Percentiles rank a stretch among this genome's conserved stretches.
phyloP scores from a whole-genome alignment of 768 basidiomycete genomes.

The Mycena vulgaris region DNA sequence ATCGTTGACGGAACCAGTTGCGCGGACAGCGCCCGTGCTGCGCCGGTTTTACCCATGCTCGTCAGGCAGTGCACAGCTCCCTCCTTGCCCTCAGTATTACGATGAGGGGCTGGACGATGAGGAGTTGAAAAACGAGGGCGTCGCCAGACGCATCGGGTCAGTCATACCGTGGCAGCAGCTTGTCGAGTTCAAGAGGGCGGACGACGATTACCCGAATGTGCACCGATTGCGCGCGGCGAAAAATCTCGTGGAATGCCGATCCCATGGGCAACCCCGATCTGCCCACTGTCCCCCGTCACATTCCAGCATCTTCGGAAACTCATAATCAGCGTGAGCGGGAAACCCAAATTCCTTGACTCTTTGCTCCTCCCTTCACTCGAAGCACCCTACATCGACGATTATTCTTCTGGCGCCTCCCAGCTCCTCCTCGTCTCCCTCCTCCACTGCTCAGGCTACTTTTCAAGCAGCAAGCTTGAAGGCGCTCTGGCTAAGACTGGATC shows the following conservation, averaged over 20 bases:
- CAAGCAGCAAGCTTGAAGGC: too few relatives aligned
- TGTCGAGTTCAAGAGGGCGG: not conserved
- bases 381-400: not conserved
- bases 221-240: not conserved
- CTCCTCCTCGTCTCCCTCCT: not conserved
- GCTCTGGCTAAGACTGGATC: not conserved
- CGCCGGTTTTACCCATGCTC: not conserved
- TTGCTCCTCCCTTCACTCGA: not conserved
- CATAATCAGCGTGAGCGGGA: not conserved
- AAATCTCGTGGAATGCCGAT: not conserved
- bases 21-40: not conserved
- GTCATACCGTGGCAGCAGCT: not conserved
- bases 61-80: not conserved
- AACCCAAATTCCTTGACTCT: not conserved
- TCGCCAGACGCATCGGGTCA: not conserved
- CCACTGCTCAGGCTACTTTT: not conserved
- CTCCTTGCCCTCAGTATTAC: not conserved
- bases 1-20: not conserved
- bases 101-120: too few relatives aligned
- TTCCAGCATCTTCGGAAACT: not conserved
- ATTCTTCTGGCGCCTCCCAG: not conserved
- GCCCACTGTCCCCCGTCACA: not conserved
- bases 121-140: too few relatives aligned
- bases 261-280: not conserved
- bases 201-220: not conserved